Base-by-base conservation (phyloP, 352 stramenopile genomes). In the Phytopythium montanum region DNA sequence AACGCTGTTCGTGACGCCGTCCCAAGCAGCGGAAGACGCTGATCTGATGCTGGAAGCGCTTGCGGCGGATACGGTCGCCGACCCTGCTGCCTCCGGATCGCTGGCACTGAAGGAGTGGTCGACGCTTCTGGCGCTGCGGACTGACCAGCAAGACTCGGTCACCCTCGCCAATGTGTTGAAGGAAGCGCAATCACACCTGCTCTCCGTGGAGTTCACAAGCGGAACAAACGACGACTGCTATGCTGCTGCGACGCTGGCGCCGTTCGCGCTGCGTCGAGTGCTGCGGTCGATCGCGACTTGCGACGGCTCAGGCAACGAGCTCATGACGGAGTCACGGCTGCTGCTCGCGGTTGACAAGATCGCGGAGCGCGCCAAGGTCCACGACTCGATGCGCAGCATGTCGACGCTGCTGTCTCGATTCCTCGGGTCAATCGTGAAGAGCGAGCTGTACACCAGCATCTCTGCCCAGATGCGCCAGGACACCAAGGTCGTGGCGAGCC, bases 261-360 rank as follows among this genome's bases (percentile, higher is more conserved):
- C 77, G 36, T 93, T 90, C 44, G 83, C 72, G 9, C 59, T 93
- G 55, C 75, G 70, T 25, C 69, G 78, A 10, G 67, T 90, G 46
- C 63, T 87, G 9, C 58, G 87, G 39, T 58, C 85, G n/a, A 54
- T 72, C 8, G 73, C 64, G 26, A 75, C 67, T 34, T 79, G 61
- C 28, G 54, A 42, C 13, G 41, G 39, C 12, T 38, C 39, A 5
- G 61, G 25, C 21, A 51, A 41, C 16, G 72, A 62, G 19, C 44
- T 68, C 18, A 70, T 85, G n/a, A 75, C 69, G 44, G 61, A 77
- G 1, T 77, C 85, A 0, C 79, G 68, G 1, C 50, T 93, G 39
- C 52, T 87, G 23, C 87, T 90, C 44, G 64, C 72, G 7, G 59
- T 93, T 60, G 81, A 93, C 25, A 88, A 84, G 33, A 65, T 93